These are phyloP conservation scores for Podospora tetraspora DNA, from an alignment of 495 filamentous ascomycete species.

Conservation along the genomic window DNA sequence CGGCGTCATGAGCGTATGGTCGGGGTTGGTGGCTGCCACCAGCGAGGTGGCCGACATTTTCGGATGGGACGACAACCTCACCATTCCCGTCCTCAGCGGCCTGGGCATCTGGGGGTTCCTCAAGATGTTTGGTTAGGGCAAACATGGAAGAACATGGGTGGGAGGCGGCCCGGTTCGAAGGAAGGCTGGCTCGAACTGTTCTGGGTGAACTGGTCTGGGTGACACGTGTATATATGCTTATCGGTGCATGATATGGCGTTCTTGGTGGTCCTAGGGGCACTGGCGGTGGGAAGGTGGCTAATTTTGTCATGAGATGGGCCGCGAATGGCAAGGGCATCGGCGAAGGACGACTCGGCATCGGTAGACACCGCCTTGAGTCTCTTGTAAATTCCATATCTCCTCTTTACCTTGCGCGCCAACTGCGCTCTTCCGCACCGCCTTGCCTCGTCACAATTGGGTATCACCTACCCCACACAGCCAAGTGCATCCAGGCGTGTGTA, in stretches of 20 bases:
- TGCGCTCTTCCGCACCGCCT: neutral
- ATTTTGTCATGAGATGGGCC: neutral
- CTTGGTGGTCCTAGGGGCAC: neutral
- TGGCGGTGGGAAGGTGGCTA: neutral
- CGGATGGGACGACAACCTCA: slow-evolving; percentile 94
- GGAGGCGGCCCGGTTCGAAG: neutral
- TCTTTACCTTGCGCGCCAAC: neutral
- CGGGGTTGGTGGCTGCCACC: slow-evolving; percentile 76
- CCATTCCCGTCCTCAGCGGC: slow-evolving; percentile 88
- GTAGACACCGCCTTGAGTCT: slow-evolving; percentile 2
- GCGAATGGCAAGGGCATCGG: neutral
- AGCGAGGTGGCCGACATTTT: slow-evolving; percentile 90
- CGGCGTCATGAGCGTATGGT: slow-evolving; percentile 79
- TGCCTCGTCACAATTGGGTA: neutral
- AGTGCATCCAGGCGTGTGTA: neutral
- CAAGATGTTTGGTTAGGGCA: slow-evolving; percentile 71
- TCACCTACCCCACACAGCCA: slow-evolving; percentile 7
- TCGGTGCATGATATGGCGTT: slow-evolving; percentile 10
- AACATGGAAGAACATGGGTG: neutral
- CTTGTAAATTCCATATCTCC: neutral
- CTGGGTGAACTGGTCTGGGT: neutral
- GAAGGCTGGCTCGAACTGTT: neutral
- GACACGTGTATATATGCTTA: slow-evolving; percentile 5
- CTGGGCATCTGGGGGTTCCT: slow-evolving; percentile 90
- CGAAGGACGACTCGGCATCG: neutral